phyloP scores from a whole-genome alignment of 2,329 filamentous ascomycete species.

The Pestalotiopsis sp. region DNA sequence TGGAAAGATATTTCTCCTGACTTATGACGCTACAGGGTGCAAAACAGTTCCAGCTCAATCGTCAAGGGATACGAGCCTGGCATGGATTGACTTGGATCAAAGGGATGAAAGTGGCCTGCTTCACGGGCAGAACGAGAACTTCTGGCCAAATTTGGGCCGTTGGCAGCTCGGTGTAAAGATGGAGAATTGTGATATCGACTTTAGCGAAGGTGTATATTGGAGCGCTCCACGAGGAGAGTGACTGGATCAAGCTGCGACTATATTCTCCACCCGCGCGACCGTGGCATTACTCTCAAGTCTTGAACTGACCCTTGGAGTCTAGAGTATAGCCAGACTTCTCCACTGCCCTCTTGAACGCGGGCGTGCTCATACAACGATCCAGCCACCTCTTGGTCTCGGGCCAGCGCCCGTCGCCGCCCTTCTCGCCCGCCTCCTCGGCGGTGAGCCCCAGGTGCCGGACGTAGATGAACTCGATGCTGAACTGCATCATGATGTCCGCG shows the following conservation, averaged over 20 bases:
- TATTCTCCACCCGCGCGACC: not conserved
- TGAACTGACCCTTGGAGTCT: not conserved
- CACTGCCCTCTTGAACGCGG: not conserved
- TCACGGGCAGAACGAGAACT: conserved; percentile 36
- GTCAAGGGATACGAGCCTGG: conserved; percentile 35
- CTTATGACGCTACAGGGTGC: conserved; percentile 27
- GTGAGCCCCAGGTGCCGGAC: not conserved
- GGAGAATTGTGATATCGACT: conserved; percentile 30
- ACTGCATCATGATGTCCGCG: conserved; percentile 9
- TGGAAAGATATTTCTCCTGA: too few relatives aligned
- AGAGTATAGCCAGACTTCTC: conserved; percentile 7
- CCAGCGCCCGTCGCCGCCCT: conserved; percentile 1
- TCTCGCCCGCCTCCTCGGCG: not conserved
- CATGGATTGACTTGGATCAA: conserved; percentile 51
- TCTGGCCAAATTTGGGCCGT: conserved; percentile 48
- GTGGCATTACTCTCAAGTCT: not conserved
- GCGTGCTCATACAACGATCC: conserved; percentile 1
- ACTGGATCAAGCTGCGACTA: not conserved
- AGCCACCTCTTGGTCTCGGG: conserved; percentile 4
- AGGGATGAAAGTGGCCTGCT: conserved; percentile 28
- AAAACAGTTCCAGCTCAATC: conserved; percentile 34
- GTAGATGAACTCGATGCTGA: conserved; percentile 8
- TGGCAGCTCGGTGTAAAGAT: conserved; percentile 42
- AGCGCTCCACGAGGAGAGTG: not conserved
- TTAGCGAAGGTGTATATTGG: conserved; percentile 31